Conservation (phyloP, 1,284 basidiomycete genomes). For the Hortiboletus rubellus region DNA sequence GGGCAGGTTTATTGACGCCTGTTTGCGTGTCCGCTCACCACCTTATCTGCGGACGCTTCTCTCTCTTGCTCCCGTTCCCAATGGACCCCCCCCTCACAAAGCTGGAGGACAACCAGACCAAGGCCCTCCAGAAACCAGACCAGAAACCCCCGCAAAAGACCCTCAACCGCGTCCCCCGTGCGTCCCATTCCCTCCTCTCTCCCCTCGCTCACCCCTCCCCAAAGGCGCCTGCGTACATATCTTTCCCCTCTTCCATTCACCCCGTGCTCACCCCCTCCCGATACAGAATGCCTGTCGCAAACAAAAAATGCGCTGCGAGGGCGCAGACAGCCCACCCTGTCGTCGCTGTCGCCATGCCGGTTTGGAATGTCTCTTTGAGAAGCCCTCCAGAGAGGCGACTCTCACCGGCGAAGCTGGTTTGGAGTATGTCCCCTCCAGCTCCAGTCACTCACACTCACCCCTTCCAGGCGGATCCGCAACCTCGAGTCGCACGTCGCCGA, state of each 20-base stretch:
- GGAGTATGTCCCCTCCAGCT: conserved; percentile 58
- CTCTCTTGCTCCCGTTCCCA: neutral
- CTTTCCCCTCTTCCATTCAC: neutral
- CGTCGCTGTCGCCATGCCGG: conserved; percentile 84
- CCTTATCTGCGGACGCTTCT: neutral
- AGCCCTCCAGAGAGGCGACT: conserved; percentile 80
- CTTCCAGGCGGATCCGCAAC: conserved; percentile 75
- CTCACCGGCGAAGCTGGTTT: conserved; percentile 84
- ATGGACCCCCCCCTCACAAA: conserved; percentile 36
- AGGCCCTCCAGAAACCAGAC: conserved; percentile 51
- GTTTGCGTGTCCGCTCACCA: conserved; percentile 5
- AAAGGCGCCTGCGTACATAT: conserved; percentile 72
- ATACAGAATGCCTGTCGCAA: conserved; percentile 78
- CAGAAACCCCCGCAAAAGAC: conserved; percentile 70
- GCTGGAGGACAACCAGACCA: conserved; percentile 40
- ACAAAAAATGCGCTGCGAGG: conserved; percentile 88
- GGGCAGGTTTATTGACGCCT: conserved; percentile 12
- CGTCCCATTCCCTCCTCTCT: conserved; percentile 33
- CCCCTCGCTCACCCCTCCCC: conserved; percentile 18
- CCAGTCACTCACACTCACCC: conserved; percentile 15
- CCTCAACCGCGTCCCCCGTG: conserved; percentile 81
- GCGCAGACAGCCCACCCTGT: conserved; percentile 89
- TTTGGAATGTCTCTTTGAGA: conserved; percentile 87
- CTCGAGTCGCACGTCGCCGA: conserved; percentile 82
- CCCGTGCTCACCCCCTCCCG: conserved; percentile 10